Base-by-base conservation (phyloP, 2,329 filamentous ascomycete species). In the Thermochaetoides dissita region DNA sequence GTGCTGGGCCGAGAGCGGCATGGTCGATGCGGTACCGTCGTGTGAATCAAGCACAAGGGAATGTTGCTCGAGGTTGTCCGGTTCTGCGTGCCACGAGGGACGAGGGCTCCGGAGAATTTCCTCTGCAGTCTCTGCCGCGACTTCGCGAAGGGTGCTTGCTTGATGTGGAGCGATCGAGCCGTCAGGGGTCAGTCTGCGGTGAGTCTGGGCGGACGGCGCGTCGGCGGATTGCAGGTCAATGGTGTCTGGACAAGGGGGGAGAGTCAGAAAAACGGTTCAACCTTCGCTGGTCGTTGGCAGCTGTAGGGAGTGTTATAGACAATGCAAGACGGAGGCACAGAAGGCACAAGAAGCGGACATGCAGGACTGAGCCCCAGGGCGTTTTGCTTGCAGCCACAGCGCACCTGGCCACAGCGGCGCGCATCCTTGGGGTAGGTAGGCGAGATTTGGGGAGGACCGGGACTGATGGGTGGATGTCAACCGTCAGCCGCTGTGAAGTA, bases 211-310 rank as follows among this genome's bases (percentile, higher is more conserved):
- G 37, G 88, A 91, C 31, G 87, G 86, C 45, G 81, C 71, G 56
- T 80, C 69, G 57, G 79, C 83, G 63, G 86, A 77, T 72, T 96
- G 91, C 40, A 96, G 78, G 66, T 96, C 91, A 64, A 95, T 83
- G 49, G 89, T 93, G 68, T 96, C 89, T 94, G 63, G 46, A 44
- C 41, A 52, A 46, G 46, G 46, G 49, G 43, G 41, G 44, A 52
- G 40, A 43, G 52, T 60, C 48, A 62, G 57, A 51, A 49, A 43
- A 48, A 45, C 42, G 42, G 48, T 32, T 45, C 9, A 34, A 34
- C 3, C 32, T 11, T 47, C 17, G 5, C 17, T 24, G 17, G 17
- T 24, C 17, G 17, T 24, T 24, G 17, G 17, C 17, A 24, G 5
- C 17, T 24, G 17, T 24, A 24, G 5, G 17, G 17, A 24, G 17